Percentiles rank a stretch among this genome's conserved stretches.
These are phyloP conservation scores for Allium fistulosum DNA, from an alignment of 106 monocot genomes.

Conservation along the genomic window DNA sequence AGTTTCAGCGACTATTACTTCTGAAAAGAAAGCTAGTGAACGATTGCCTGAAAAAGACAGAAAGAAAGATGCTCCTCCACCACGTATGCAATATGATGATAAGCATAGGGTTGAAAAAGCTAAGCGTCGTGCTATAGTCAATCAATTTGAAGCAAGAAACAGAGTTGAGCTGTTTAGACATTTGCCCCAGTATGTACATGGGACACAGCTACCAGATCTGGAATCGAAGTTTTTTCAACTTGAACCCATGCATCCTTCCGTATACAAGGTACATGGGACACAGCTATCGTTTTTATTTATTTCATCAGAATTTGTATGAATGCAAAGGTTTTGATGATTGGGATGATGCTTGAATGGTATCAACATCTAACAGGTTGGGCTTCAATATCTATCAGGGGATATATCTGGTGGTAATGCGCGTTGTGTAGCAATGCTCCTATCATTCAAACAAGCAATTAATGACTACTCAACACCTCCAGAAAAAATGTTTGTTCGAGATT, in stretches of 20 bases:
- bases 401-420: constrained; percentile 88
- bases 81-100: constrained; percentile 91
- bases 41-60: constrained; percentile 58
- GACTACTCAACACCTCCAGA: constrained; percentile 75
- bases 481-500: constrained; percentile 67
- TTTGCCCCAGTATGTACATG: constrained; percentile 88
- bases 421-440: constrained; percentile 91
- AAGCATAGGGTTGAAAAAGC: constrained; percentile 80
- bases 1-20: constrained; percentile 21
- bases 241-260: constrained; percentile 89
- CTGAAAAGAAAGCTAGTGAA: constrained; percentile 56
- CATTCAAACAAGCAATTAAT: constrained; percentile 70
- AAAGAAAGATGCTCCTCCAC: constrained; percentile 80
- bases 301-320: too few relatives aligned
- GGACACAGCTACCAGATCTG: constrained; percentile 78
- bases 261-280: constrained; percentile 58
- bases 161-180: constrained; percentile 93
- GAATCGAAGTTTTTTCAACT: constrained; percentile 88
- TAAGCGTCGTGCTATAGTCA: constrained; percentile 74
- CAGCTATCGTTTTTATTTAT: neutral
- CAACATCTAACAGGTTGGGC: constrained; percentile 63
- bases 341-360: neutral
- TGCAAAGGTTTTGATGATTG: too few relatives aligned
- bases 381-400: constrained; percentile 75
- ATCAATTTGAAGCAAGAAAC: constrained; percentile 77